Base-by-base conservation (phyloP, 2,329 filamentous ascomycete genomes). In the Byssoonygena ceratinophila region DNA sequence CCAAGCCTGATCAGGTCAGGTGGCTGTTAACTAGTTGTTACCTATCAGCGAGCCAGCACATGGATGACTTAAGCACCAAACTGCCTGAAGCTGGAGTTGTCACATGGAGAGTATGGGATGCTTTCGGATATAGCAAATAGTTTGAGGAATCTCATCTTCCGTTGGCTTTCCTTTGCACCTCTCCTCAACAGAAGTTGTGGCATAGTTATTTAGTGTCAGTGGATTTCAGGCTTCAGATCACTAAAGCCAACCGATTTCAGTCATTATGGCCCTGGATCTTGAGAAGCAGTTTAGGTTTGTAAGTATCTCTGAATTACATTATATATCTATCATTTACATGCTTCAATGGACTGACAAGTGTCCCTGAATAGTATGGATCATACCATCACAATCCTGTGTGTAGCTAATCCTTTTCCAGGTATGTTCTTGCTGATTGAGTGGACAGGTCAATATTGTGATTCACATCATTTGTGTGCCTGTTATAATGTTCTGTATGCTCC, bases 261-360 rank as follows among this genome's bases (percentile, higher is more conserved):
- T 31, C 47, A 46, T 36, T 32, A 54, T 57, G 55, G 29, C 39
- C 27, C 68, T 83, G 57, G 81, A 83, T 61, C 74, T 84, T 18
- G 81, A 84, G 68, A 82, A 80, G 66, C 81, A 83, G 68, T 71
- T 83, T 57, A 74, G 78, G 59, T 83, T 83, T 64, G 81, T 84
- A 74, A 66, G 80, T 66, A 40, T 44, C 12, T 34, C 29, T 18
- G 47, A 5, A 9, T 29, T 29, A 29, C n/a, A n/a, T n/a, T n/a
- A 43, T 52, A 43, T 14, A 55, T 36, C 52, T 46, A 29, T 12
- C 3, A 16, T 16, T 29, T 18, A 22, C n/a, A n/a, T 36, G 22
- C 23, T 47, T 16, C 46, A 48, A 55, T 57, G 59, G 59, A 57
- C 45, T 54, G 45, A 61, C 14, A 55, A 43, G 41, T 51, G 55